Evolutionary conservation across 1,139 yeast species (phyloP).

Genomic region (Torulaspora pretoriensis): DNA sequence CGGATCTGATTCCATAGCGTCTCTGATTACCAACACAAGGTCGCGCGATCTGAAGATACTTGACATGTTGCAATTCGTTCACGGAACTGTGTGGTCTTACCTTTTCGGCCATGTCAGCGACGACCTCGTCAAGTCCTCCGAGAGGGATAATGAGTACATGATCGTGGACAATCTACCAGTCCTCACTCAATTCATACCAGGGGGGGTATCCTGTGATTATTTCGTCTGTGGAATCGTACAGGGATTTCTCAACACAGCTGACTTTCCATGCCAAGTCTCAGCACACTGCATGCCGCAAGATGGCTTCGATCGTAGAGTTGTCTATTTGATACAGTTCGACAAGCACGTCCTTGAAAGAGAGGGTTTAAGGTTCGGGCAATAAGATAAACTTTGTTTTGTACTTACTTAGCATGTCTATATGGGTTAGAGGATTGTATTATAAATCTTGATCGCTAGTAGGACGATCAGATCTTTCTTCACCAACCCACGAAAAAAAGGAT

Average conservation of each 20-base stretch:
- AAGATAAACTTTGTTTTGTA: conserved; percentile 1
- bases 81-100: conserved; percentile 75
- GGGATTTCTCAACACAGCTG: conserved; percentile 78
- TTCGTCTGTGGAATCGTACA: conserved; percentile 83
- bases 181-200: conserved; percentile 74
- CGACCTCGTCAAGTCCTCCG: conserved; percentile 83
- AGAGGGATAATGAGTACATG: conserved; percentile 75
- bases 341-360: conserved; percentile 57
- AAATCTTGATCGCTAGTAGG: background rate
- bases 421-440: background rate
- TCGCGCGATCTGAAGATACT: conserved; percentile 64
- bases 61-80: conserved; percentile 79
- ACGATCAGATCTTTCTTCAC: too few species aligned
- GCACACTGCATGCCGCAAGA: conserved; percentile 81
- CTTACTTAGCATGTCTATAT: background rate
- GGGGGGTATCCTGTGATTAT: conserved; percentile 38
- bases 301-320: conserved; percentile 65
- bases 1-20: conserved; percentile 23
- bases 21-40: conserved; percentile 28
- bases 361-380: conserved; percentile 22
- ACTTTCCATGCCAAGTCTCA: conserved; percentile 74
- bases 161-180: conserved; percentile 80
- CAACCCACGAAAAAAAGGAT: background rate
- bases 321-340: conserved; percentile 75
- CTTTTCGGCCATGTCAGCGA: conserved; percentile 82